These are phyloP conservation scores for Rhizopus sp. DNA, from an alignment of 371 early-diverging fungal species.

Conservation along the genomic window DNA sequence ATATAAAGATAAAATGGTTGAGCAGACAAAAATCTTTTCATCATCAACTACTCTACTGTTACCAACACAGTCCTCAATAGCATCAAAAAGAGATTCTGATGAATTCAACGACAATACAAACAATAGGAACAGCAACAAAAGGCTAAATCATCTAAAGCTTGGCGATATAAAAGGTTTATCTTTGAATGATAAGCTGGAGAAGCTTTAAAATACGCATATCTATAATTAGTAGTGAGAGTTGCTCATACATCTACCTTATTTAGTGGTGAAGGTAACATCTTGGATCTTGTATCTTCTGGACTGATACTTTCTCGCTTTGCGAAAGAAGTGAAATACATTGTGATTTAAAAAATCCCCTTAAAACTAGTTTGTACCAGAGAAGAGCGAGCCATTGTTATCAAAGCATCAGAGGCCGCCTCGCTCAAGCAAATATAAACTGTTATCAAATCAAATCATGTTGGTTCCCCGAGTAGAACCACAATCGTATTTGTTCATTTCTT, in stretches of 20 bases:
- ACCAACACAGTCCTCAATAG: slow-evolving; percentile 4
- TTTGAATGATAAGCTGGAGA: slow-evolving; percentile 1
- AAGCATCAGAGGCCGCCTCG: not conserved
- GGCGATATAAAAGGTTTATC: not conserved
- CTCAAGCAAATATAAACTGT: too few relatives aligned
- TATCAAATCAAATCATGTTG: too few relatives aligned
- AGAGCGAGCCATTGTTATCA: not conserved
- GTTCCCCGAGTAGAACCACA: not conserved
- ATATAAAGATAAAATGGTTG: not conserved
- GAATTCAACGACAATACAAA: slow-evolving; percentile 2
- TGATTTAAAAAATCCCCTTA: not conserved
- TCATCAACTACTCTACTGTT: not conserved
- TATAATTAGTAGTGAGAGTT: not conserved
- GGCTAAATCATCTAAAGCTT: not conserved
- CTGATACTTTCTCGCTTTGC: slow-evolving; percentile 1
- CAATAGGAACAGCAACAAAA: not conserved
- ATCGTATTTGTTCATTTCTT: slow-evolving; percentile 3
- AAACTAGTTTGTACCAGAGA: not conserved
- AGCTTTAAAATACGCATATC: slow-evolving; percentile 4
- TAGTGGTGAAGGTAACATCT: slow-evolving; percentile 2
- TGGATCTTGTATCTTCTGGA: slow-evolving; percentile 4
- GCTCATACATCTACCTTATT: slow-evolving; percentile 4
- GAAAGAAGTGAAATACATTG: not conserved
- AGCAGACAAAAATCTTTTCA: slow-evolving; percentile 3
- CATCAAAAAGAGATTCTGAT: slow-evolving; percentile 8